Percentiles rank a stretch among this genome's conserved stretches.
Conservation (phyloP, 108 stramenopile species). For the Pinguiococcus pyrenoidosus region DNA sequence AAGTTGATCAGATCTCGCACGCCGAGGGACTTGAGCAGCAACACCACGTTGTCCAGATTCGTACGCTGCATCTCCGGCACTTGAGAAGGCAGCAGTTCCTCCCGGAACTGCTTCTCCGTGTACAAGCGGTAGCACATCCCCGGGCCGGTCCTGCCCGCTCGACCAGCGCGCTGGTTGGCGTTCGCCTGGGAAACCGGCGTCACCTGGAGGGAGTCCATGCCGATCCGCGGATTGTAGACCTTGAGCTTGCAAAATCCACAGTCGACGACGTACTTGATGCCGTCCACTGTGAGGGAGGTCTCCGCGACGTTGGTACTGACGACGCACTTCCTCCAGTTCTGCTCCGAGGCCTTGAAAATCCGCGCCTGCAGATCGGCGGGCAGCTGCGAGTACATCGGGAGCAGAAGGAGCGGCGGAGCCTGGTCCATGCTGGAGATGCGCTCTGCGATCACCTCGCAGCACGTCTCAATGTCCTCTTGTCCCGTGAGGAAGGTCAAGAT, state of each 20-base stretch:
- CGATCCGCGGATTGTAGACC: slow-evolving; percentile 98
- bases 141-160: slow-evolving; percentile 89
- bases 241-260: slow-evolving; percentile 94
- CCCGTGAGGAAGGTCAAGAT: slow-evolving; percentile 99
- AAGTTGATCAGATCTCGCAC: slow-evolving; percentile 77
- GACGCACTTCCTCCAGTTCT: slow-evolving; percentile 78
- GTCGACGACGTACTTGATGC: slow-evolving; percentile 83
- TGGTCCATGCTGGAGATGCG: slow-evolving; percentile 67
- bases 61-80: slow-evolving; percentile 99
- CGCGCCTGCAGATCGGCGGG: slow-evolving; percentile 95
- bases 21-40: slow-evolving; percentile 90
- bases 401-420: slow-evolving; percentile 72
- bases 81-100: slow-evolving; percentile 78
- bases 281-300: slow-evolving; percentile 95
- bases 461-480: slow-evolving; percentile 97
- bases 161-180: slow-evolving; percentile 88
- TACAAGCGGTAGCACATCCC: slow-evolving; percentile 94
- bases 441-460: slow-evolving; percentile 67
- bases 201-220: slow-evolving; percentile 95
- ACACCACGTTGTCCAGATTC: slow-evolving; percentile 93
- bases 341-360: slow-evolving; percentile 84
- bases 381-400: slow-evolving; percentile 97
- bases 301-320: slow-evolving; percentile 98
- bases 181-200: slow-evolving; percentile 92
- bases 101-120: slow-evolving; percentile 82